Conservation (phyloP, 1,139 yeast species). For the Ogataea hybrid region DNA sequence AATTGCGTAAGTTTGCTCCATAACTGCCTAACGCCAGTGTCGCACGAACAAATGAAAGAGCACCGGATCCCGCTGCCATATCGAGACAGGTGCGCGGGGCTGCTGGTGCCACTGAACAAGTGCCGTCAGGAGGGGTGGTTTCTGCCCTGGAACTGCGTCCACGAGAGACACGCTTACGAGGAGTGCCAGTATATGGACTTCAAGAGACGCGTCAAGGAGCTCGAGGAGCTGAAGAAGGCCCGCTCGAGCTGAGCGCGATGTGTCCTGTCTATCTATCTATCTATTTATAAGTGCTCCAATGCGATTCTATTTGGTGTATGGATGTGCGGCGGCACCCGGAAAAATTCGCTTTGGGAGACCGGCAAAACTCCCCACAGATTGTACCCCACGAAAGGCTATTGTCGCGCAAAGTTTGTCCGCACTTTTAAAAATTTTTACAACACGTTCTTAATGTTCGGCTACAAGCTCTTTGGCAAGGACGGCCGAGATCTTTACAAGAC, state of each 20-base stretch:
- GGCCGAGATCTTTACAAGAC: conserved; percentile 27
- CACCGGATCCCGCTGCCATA: conserved; percentile 77
- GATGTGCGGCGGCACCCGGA: neutral
- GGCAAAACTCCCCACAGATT: neutral
- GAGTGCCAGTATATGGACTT: conserved; percentile 84
- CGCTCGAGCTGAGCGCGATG: conserved; percentile 21
- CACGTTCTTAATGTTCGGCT: conserved; percentile 29
- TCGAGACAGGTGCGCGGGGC: conserved; percentile 84
- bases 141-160: conserved; percentile 70
- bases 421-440: conserved; percentile 3
- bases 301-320: neutral
- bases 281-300: neutral
- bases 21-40: conserved; percentile 41
- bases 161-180: conserved; percentile 82
- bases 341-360: neutral
- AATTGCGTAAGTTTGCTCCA: conserved; percentile 31
- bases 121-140: conserved; percentile 55
- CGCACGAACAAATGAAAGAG: conserved; percentile 83
- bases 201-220: conserved; percentile 75
- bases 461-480: conserved; percentile 23
- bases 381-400: conserved; percentile 7
- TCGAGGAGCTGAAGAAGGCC: conserved; percentile 53
- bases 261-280: neutral
- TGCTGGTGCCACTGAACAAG: conserved; percentile 63
- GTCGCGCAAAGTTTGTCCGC: conserved; percentile 9